These are phyloP conservation scores for Seminavis robusta DNA, from an alignment of 108 stramenopile species.

Conservation along the genomic window DNA sequence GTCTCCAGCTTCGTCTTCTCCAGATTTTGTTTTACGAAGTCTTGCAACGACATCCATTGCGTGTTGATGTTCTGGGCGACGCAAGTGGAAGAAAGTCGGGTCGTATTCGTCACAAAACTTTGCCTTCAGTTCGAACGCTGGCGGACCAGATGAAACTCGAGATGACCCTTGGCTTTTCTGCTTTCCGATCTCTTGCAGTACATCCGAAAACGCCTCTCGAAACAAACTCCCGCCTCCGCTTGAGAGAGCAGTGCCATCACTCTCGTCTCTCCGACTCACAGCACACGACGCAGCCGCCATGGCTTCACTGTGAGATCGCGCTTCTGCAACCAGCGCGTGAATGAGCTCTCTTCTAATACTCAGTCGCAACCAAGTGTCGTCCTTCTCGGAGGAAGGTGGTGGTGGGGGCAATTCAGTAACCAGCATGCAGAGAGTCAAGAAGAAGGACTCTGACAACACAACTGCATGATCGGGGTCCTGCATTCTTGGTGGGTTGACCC, in stretches of 20 bases:
- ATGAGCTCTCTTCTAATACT: slow-evolving; percentile 85
- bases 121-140: slow-evolving; percentile 74
- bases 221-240: slow-evolving; percentile 54
- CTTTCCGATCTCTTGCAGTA: slow-evolving; percentile 65
- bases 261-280: slow-evolving; percentile 71
- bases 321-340: slow-evolving; percentile 87
- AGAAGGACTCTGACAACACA: slow-evolving; percentile 78
- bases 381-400: slow-evolving; percentile 57
- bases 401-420: slow-evolving; percentile 85
- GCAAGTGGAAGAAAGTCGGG: slow-evolving; percentile 85
- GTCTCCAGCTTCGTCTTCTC: slow-evolving; percentile 15
- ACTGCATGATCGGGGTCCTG: slow-evolving; percentile 82
- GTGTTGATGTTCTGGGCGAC: slow-evolving; percentile 88
- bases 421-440: slow-evolving; percentile 73
- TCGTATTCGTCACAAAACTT: slow-evolving; percentile 88
- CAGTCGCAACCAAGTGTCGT: slow-evolving; percentile 51
- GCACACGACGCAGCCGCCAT: slow-evolving; percentile 73
- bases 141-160: slow-evolving; percentile 63
- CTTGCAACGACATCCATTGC: slow-evolving; percentile 89
- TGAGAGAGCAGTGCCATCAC: slow-evolving; percentile 55
- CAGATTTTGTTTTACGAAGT: slow-evolving; percentile 64
- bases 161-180: slow-evolving; percentile 58
- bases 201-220: slow-evolving; percentile 63
- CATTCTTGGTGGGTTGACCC: slow-evolving; percentile 82
- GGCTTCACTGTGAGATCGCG: slow-evolving; percentile 86